These are phyloP conservation scores for Bipolaris oryzae DNA, from an alignment of 2,329 filamentous ascomycete genomes.

Conservation along the genomic window DNA sequence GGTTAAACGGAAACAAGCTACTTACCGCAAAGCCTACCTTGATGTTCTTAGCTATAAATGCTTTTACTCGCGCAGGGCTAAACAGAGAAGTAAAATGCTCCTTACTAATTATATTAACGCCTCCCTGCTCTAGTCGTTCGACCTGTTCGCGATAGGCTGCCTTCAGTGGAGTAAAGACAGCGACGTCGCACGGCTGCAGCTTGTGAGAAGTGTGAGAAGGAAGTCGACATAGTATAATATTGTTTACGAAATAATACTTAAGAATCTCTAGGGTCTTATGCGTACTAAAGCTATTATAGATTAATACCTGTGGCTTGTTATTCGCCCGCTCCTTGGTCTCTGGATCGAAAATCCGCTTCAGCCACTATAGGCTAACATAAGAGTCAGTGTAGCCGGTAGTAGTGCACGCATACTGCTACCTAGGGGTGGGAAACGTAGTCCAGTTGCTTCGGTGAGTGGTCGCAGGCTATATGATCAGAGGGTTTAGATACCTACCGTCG, in stretches of 20 bases:
- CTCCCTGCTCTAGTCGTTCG: too few species aligned
- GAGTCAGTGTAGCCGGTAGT: background rate
- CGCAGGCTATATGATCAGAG: background rate
- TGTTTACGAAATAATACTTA: background rate
- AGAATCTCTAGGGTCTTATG: background rate
- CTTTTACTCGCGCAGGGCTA: too few species aligned
- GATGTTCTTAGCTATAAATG: too few species aligned
- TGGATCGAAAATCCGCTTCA: background rate
- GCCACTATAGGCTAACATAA: background rate
- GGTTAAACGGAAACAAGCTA: too few species aligned
- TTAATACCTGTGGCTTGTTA: background rate
- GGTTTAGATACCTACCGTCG: too few species aligned
- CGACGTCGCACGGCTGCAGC: background rate
- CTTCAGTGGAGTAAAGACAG: background rate
- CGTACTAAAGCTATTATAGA: background rate
- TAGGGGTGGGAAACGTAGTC: background rate
- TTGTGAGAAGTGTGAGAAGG: background rate
- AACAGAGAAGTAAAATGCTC: too few species aligned
- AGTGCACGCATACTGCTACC: background rate
- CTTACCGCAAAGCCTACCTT: too few species aligned
- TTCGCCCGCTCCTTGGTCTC: background rate
- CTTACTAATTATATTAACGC: too few species aligned
- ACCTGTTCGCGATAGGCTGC: constrained; percentile 7
- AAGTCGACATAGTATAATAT: background rate
- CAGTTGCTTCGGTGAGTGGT: background rate